Evolutionary conservation across 2,329 filamentous ascomycete genomes (phyloP).

Genomic region (Torrubiella hemipterigena): DNA sequence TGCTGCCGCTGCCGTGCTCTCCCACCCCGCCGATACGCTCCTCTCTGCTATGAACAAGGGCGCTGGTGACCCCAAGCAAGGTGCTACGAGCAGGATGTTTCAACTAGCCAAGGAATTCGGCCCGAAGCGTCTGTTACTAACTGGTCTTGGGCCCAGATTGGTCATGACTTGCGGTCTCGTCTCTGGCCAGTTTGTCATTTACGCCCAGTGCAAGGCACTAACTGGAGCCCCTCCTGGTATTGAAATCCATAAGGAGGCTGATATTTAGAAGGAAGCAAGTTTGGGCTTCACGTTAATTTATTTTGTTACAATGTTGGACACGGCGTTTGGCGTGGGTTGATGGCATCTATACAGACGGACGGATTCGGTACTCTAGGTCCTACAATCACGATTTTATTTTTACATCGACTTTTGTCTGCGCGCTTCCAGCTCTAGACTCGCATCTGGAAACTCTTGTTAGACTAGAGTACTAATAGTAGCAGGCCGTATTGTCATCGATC

Average conservation of each 20-base stretch:
- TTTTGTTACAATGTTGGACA: too few relatives aligned
- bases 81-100: constrained; percentile 38
- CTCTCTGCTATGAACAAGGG: constrained; percentile 45
- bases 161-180: constrained; percentile 43
- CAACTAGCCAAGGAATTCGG: constrained; percentile 39
- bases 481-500: too few relatives aligned
- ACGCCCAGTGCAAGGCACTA: constrained; percentile 40
- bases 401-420: too few relatives aligned
- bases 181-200: constrained; percentile 42
- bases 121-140: constrained; percentile 31
- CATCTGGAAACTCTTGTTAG: too few relatives aligned
- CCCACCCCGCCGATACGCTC: constrained; percentile 69
- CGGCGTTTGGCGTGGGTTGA: too few relatives aligned
- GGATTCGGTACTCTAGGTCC: too few relatives aligned
- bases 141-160: constrained; percentile 36
- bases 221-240: constrained; percentile 38
- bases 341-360: too few relatives aligned
- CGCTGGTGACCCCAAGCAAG: constrained; percentile 33
- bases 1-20: constrained; percentile 79
- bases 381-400: too few relatives aligned
- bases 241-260: constrained; percentile 38
- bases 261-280: constrained; percentile 11
- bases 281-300: too few relatives aligned
- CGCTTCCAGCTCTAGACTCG: too few relatives aligned
- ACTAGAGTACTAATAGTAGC: too few relatives aligned